Conservation (phyloP, 306 rosid genomes). For the Cicer pinnatifidum region DNA sequence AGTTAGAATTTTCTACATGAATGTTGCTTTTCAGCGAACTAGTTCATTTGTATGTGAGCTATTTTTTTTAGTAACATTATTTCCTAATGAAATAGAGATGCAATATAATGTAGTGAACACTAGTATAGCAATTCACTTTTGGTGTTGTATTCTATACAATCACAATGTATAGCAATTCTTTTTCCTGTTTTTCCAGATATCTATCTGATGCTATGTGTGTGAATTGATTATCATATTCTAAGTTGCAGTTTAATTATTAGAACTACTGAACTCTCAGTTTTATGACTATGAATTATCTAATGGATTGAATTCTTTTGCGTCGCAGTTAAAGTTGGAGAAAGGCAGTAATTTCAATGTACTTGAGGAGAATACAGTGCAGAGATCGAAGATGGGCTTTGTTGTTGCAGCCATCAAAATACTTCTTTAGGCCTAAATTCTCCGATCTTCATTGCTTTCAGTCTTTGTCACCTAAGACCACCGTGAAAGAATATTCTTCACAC, state of each 20-base stretch:
- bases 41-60: slow-evolving; percentile 4
- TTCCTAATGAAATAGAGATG: neutral
- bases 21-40: slow-evolving; percentile 5
- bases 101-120: neutral
- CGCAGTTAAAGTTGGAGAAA: slow-evolving; percentile 48
- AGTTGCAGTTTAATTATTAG: slow-evolving; percentile 10
- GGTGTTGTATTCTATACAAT: slow-evolving; percentile 8
- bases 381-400: slow-evolving; percentile 67
- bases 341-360: slow-evolving; percentile 65
- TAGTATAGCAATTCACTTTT: slow-evolving; percentile 6
- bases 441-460: slow-evolving; percentile 51
- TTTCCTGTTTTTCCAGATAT: neutral
- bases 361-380: slow-evolving; percentile 70
- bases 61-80: neutral
- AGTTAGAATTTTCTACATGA: slow-evolving; percentile 1
- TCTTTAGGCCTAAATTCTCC: slow-evolving; percentile 49
- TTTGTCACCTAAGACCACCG: slow-evolving; percentile 44
- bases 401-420: slow-evolving; percentile 64
- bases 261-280: slow-evolving; percentile 12
- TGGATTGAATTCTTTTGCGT: slow-evolving; percentile 47
- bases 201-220: slow-evolving; percentile 4
- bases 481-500: slow-evolving; percentile 46
- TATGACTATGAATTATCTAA: slow-evolving; percentile 40
- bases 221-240: slow-evolving; percentile 3
- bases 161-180: neutral